Percentiles rank a stretch among this genome's conserved stretches.
Evolutionary conservation across 108 stramenopile species (phyloP).

Genomic region (Ochromonas danica): DNA sequence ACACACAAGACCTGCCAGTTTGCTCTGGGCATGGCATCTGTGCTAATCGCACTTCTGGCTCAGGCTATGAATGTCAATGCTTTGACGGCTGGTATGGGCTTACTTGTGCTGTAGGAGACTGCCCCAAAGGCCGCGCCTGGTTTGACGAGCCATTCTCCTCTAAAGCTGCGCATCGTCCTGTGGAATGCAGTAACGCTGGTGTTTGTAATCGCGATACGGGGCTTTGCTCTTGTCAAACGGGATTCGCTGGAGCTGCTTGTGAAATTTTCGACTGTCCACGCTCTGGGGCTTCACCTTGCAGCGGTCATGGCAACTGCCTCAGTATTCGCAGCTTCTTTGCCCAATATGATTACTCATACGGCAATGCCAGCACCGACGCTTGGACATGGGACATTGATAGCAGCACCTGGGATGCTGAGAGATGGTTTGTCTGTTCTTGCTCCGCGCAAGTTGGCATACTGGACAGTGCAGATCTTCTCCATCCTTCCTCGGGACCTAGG

Average conservation of each 20-base stretch:
- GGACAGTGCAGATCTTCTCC: background rate
- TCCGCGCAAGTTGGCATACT: background rate
- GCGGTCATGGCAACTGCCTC: background rate
- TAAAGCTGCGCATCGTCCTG: background rate
- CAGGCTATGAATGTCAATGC: background rate
- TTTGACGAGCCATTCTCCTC: conserved; percentile 22
- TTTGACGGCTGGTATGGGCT: conserved; percentile 6
- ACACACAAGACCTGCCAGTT: background rate
- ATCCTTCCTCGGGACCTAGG: background rate
- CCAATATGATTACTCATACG: background rate
- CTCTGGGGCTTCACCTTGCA: background rate
- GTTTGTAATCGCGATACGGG: background rate
- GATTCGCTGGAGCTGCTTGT: conserved; percentile 19
- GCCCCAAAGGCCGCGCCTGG: conserved; percentile 13
- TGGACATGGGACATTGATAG: background rate
- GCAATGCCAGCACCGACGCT: background rate
- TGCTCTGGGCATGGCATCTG: conserved; percentile 29
- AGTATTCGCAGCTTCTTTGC: background rate
- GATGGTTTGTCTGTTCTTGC: background rate
- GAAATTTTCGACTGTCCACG: conserved; percentile 5
- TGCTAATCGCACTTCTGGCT: background rate
- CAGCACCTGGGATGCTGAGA: conserved; percentile 19
- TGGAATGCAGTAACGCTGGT: conserved; percentile 20
- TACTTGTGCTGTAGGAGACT: background rate
- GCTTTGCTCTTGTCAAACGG: background rate